These are phyloP conservation scores for Podospora australis DNA, from an alignment of 495 filamentous ascomycete species.

Conservation along the genomic window DNA sequence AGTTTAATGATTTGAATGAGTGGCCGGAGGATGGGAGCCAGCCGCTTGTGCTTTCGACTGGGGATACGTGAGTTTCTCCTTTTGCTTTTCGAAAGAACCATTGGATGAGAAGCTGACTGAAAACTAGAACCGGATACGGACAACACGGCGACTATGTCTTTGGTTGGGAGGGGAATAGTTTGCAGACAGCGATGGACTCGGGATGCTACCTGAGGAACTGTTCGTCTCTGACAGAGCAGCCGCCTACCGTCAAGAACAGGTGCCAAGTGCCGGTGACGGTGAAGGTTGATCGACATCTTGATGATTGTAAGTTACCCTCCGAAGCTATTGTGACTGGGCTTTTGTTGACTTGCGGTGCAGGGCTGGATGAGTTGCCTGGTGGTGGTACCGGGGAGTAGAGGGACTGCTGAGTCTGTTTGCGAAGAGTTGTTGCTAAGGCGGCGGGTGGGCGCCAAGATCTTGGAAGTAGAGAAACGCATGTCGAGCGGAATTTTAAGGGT, in stretches of 20 bases:
- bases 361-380: not conserved
- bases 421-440: no score
- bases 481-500: no score
- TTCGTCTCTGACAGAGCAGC: not conserved
- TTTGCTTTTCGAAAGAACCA: no score
- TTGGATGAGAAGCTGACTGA: not conserved
- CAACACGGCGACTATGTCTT: constrained; percentile 46
- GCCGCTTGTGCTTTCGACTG: constrained; percentile 41
- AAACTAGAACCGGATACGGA: constrained; percentile 31
- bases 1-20: constrained; percentile 32
- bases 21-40: constrained; percentile 36
- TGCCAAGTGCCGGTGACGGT: not conserved
- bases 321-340: not conserved
- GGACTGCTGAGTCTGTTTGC: no score
- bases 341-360: not conserved
- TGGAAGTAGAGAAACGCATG: no score
- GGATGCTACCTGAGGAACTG: constrained; percentile 7
- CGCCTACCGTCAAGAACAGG: not conserved
- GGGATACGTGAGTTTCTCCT: constrained; percentile 29
- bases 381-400: not conserved
- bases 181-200: constrained; percentile 39
- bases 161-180: constrained; percentile 38
- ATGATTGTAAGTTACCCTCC: not conserved
- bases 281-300: not conserved
- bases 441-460: no score